Percentiles rank a stretch among this genome's conserved stretches.
Evolutionary conservation across 164 flowering plant genomes (phyloP).

Genomic region (Liriodendron chinense): DNA sequence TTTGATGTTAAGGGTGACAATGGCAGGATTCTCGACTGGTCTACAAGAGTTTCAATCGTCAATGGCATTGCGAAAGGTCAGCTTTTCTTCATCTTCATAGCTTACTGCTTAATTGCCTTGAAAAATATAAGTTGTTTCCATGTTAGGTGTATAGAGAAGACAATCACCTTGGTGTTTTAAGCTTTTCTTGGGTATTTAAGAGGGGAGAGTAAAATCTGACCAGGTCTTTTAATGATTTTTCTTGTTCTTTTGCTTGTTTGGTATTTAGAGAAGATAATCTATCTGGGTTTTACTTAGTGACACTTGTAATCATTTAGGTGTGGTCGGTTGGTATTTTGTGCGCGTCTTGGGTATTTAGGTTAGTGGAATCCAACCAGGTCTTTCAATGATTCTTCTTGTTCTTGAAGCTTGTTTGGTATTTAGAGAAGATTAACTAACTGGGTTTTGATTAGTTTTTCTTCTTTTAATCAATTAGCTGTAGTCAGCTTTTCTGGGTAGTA

Average conservation of each 20-base stretch:
- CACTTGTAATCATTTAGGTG: background rate
- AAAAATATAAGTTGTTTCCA: background rate
- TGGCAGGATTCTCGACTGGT: constrained; percentile 70
- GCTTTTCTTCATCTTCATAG: constrained; percentile 8
- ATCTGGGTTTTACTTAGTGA: background rate
- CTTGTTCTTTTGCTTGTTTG: background rate
- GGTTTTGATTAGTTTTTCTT: no score
- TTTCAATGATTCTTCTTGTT: background rate
- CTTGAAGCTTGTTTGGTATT: background rate
- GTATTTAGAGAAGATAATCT: background rate
- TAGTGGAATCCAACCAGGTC: background rate
- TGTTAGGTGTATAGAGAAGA: background rate
- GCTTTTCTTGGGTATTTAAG: background rate
- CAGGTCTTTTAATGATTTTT: no score
- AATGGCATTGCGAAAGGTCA: constrained; percentile 88
- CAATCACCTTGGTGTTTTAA: background rate
- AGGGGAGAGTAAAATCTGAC: background rate
- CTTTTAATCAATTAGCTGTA: no score
- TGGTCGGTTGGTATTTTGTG: background rate
- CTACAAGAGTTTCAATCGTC: constrained; percentile 71
- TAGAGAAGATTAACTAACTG: no score
- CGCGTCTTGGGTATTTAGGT: background rate
- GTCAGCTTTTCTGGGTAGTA: background rate
- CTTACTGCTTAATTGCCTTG: background rate
- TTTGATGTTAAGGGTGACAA: constrained; percentile 57